Evolutionary conservation across 2,329 filamentous ascomycete species (phyloP).

Genomic region (Colletotrichum neosansevieriae): DNA sequence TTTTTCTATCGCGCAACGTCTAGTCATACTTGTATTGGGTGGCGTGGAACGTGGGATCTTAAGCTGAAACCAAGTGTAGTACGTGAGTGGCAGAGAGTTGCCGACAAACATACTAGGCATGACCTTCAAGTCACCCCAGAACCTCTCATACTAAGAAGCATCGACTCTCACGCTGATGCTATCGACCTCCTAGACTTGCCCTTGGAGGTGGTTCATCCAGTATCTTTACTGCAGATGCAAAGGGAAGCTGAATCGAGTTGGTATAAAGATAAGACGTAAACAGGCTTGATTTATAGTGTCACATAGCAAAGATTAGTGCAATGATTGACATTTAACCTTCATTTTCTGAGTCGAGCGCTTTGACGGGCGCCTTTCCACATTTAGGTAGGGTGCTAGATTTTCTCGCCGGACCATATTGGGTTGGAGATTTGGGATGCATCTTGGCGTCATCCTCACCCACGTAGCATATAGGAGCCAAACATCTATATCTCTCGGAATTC

Average conservation of each 20-base stretch:
- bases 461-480: too few relatives aligned
- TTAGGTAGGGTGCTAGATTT: too few relatives aligned
- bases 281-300: fast-evolving
- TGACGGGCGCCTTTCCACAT: too few relatives aligned
- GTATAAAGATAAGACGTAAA: background rate
- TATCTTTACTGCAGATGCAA: slow-evolving; percentile 14
- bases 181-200: slow-evolving; percentile 5
- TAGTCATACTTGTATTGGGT: background rate
- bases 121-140: slow-evolving; percentile 1
- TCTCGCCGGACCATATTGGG: too few relatives aligned
- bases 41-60: slow-evolving; percentile 21
- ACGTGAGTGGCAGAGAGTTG: background rate
- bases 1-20: slow-evolving; percentile 47
- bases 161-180: slow-evolving; percentile 17
- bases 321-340: background rate
- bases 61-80: background rate
- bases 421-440: too few relatives aligned
- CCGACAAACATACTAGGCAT: background rate
- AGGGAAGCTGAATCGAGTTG: background rate
- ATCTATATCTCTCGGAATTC: too few relatives aligned
- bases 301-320: background rate
- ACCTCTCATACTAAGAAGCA: background rate
- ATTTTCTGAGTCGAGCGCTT: background rate
- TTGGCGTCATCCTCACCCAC: too few relatives aligned
- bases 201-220: background rate